Evolutionary conservation across 2,329 filamentous ascomycete species (phyloP).

Genomic region (Hypomyces perniciosus): DNA sequence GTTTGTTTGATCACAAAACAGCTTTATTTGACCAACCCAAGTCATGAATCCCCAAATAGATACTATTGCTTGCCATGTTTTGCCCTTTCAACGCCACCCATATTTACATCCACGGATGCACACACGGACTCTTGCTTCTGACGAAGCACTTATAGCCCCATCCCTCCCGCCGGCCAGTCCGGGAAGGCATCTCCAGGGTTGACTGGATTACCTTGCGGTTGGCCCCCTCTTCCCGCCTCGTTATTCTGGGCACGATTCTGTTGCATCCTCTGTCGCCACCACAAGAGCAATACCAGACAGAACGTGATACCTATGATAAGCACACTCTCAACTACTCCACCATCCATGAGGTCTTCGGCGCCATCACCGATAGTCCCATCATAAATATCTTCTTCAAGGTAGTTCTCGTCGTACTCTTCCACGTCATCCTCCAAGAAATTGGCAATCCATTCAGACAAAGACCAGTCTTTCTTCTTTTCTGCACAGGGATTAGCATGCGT

Average conservation of each 20-base stretch:
- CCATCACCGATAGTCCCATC: conserved; percentile 51
- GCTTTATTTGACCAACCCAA: too few species aligned
- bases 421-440: conserved; percentile 73
- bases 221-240: conserved; percentile 27
- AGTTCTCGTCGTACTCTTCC: conserved; percentile 58
- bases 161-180: conserved; percentile 32
- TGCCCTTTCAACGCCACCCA: conserved; percentile 16
- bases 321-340: conserved; percentile 76
- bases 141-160: conserved; percentile 24
- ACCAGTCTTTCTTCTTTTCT: conserved; percentile 69
- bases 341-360: conserved; percentile 63
- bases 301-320: conserved; percentile 74
- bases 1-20: too few species aligned
- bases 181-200: conserved; percentile 25
- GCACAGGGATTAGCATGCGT: background rate
- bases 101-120: conserved; percentile 11
- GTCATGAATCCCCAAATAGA: background rate
- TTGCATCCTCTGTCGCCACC: conserved; percentile 70
- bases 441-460: conserved; percentile 76
- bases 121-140: background rate
- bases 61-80: conserved; percentile 10
- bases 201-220: conserved; percentile 22
- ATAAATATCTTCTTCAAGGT: conserved; percentile 48
- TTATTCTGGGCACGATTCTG: conserved; percentile 41
- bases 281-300: conserved; percentile 70